Evolutionary conservation across 331 rosid genomes (phyloP).

Genomic region (Ulmus americana): DNA sequence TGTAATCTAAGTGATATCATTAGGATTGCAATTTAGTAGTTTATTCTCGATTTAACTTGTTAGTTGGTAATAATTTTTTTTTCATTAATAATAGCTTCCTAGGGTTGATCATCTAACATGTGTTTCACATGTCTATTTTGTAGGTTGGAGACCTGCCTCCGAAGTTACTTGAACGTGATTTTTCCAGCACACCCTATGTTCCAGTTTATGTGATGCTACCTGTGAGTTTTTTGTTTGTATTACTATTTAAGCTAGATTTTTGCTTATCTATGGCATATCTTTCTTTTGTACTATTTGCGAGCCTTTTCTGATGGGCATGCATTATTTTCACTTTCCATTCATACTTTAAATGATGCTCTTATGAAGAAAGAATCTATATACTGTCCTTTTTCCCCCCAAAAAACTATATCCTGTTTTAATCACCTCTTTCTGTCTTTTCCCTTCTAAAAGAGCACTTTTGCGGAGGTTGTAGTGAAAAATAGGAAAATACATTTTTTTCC

Average conservation of each 20-base stretch:
- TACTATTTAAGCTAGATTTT: slow-evolving; percentile 15
- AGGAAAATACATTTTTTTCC: too few species aligned
- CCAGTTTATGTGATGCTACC: slow-evolving; percentile 93
- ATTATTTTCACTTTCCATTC: background rate
- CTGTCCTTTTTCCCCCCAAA: background rate
- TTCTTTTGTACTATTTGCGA: background rate
- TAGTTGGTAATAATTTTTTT: background rate
- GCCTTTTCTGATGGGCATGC: background rate
- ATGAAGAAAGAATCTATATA: background rate
- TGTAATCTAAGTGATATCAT: too few species aligned
- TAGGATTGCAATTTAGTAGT: too few species aligned
- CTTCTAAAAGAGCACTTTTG: too few species aligned
- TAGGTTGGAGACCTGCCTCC: slow-evolving; percentile 53
- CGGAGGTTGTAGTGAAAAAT: too few species aligned
- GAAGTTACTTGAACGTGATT: slow-evolving; percentile 66
- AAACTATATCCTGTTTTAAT: too few species aligned
- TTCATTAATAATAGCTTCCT: background rate
- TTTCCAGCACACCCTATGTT: slow-evolving; percentile 65
- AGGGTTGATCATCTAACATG: slow-evolving; percentile 1
- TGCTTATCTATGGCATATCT: slow-evolving; percentile 4
- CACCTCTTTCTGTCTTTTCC: too few species aligned
- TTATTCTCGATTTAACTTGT: background rate
- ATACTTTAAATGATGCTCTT: background rate
- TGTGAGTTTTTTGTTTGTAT: slow-evolving; percentile 42
- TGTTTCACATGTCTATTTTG: slow-evolving; percentile 20